These are phyloP conservation scores for Fistulifera pelliculosa DNA, from an alignment of 108 stramenopile species.

Conservation along the genomic window DNA sequence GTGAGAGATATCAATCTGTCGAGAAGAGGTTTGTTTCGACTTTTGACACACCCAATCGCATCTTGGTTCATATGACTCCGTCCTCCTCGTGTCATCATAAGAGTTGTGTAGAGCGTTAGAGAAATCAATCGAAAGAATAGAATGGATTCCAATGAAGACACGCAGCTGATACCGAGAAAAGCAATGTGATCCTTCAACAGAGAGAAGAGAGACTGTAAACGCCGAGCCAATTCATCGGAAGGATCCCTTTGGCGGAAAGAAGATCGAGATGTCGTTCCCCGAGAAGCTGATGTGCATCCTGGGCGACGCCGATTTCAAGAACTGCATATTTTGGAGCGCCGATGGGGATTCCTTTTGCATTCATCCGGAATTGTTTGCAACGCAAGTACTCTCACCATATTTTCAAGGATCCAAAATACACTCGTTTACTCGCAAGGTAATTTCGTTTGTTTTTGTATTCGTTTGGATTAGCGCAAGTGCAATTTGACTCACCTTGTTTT, in stretches of 20 bases:
- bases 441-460: too few relatives aligned
- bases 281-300: conserved; percentile 24
- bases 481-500: too few relatives aligned
- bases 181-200: neutral
- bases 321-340: conserved; percentile 24
- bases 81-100: too few relatives aligned
- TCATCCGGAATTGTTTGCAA: conserved; percentile 17
- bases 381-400: conserved; percentile 15
- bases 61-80: too few relatives aligned
- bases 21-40: too few relatives aligned
- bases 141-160: neutral
- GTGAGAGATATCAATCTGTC: too few relatives aligned
- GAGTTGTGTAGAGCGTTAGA: too few relatives aligned
- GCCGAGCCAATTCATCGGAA: neutral
- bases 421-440: conserved; percentile 31
- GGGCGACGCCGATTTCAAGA: conserved; percentile 2
- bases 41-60: too few relatives aligned
- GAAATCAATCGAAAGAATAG: neutral
- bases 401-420: conserved; percentile 32
- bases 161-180: neutral
- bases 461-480: too few relatives aligned
- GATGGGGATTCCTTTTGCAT: conserved; percentile 26
- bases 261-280: conserved; percentile 5
- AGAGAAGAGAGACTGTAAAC: neutral
- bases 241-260: too few relatives aligned